These are phyloP conservation scores for Mortierella sp. DNA, from an alignment of 371 early-diverging fungal genomes.

Conservation along the genomic window DNA sequence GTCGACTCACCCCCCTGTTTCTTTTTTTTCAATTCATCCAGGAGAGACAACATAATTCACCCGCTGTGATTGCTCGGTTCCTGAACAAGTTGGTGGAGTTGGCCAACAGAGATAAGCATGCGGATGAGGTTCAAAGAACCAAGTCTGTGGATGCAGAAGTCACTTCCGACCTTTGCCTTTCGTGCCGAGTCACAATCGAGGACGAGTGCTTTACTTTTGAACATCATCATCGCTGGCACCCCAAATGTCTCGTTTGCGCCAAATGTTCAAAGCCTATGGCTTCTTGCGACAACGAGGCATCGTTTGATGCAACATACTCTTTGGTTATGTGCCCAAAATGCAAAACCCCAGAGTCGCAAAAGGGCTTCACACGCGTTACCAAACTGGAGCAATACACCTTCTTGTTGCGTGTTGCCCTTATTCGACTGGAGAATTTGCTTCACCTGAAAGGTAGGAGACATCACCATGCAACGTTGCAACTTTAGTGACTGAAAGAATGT, in stretches of 20 bases:
- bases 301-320: conserved; percentile 56
- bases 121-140: conserved; percentile 38
- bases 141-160: conserved; percentile 63
- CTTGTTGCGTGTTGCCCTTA: conserved; percentile 86
- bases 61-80: conserved; percentile 63
- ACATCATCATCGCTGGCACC: conserved; percentile 80
- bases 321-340: conserved; percentile 65
- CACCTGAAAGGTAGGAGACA: conserved; percentile 77
- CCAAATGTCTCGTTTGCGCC: conserved; percentile 80
- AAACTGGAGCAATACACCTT: conserved; percentile 92
- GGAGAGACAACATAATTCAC: conserved; percentile 55
- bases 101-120: conserved; percentile 58
- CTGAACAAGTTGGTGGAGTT: conserved; percentile 65
- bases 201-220: conserved; percentile 85
- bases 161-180: conserved; percentile 83
- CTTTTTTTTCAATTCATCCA: too few species aligned
- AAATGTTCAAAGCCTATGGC: conserved; percentile 68
- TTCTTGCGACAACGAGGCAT: conserved; percentile 60
- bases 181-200: conserved; percentile 83
- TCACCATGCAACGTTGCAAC: too few species aligned
- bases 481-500: neutral
- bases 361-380: conserved; percentile 79
- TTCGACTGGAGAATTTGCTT: conserved; percentile 82
- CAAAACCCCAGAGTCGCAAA: conserved; percentile 57
- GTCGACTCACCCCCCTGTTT: too few species aligned